Percentiles rank a stretch among this genome's conserved stretches.
phyloP scores from a whole-genome alignment of 441 rosid genomes.

The Syzygium syzygioides region DNA sequence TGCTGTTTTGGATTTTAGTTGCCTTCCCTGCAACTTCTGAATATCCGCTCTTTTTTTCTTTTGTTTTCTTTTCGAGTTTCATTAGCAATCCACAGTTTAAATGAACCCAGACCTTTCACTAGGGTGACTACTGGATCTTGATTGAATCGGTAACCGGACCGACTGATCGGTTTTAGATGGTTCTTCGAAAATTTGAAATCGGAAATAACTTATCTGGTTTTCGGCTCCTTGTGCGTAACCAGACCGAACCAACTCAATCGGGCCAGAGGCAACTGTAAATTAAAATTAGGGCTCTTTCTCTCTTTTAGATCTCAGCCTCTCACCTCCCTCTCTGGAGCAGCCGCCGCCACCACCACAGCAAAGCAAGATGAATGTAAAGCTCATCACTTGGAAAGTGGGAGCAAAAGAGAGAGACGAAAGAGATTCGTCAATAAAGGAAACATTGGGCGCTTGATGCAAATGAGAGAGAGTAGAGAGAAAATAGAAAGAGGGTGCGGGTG shows the following conservation, averaged over 20 bases:
- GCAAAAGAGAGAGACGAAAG: background rate
- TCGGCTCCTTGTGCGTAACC: background rate
- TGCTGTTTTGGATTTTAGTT: background rate
- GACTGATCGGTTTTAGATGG: background rate
- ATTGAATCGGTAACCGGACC: background rate
- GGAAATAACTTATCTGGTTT: background rate
- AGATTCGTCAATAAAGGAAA: background rate
- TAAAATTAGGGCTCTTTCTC: background rate
- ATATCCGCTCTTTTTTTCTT: background rate
- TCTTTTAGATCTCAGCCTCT: background rate
- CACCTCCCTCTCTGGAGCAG: background rate
- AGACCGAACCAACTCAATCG: background rate
- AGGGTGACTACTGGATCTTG: background rate
- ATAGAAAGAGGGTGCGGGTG: background rate
- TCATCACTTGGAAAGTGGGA: background rate
- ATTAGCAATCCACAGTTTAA: too few relatives aligned
- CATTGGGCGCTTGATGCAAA: background rate
- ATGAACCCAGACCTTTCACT: background rate
- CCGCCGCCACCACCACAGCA: background rate
- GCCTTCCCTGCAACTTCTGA: background rate
- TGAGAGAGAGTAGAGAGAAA: background rate
- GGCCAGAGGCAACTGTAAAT: background rate
- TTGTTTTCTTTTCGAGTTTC: background rate
- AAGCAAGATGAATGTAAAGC: background rate
- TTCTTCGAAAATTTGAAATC: background rate